phyloP scores from a whole-genome alignment of 2,329 filamentous ascomycete genomes.

The Trichophyton schoenleinii region DNA sequence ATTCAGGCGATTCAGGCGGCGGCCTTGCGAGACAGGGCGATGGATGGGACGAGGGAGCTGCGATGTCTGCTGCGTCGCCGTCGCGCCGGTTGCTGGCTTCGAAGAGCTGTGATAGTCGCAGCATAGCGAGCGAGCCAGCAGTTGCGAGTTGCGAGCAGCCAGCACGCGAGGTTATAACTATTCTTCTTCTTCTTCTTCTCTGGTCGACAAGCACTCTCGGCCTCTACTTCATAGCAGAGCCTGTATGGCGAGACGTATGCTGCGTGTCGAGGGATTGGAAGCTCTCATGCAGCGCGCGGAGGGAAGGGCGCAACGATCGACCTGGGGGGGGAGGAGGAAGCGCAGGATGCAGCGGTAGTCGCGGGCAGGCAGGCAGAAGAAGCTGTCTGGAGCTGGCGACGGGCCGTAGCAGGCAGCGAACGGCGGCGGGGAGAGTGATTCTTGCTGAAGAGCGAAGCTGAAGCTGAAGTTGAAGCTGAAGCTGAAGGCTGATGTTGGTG shows the following conservation, averaged over 20 bases:
- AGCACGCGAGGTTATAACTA: too few species aligned
- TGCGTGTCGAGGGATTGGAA: neutral
- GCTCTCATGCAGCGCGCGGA: neutral
- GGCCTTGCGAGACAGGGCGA: conserved; percentile 7
- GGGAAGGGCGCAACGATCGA: neutral
- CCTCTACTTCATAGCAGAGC: neutral
- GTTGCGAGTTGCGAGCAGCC: too few species aligned
- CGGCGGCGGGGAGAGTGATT: neutral
- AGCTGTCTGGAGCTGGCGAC: neutral
- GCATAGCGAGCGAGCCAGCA: conserved; percentile 16
- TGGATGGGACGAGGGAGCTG: conserved; percentile 12
- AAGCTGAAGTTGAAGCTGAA: neutral
- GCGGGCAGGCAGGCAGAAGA: neutral
- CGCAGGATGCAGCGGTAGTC: neutral
- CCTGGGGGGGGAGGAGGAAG: neutral
- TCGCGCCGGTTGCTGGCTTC: conserved; percentile 23
- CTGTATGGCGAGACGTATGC: neutral
- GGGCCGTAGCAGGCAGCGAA: too few species aligned
- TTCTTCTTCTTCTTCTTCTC: too few species aligned
- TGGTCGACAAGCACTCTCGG: neutral
- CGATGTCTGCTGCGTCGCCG: conserved; percentile 18
- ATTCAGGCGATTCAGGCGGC: conserved; percentile 22
- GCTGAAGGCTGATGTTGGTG: neutral
- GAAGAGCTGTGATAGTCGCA: conserved; percentile 24
- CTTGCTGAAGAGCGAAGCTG: neutral